Evolutionary conservation across 2,329 filamentous ascomycete genomes (phyloP).

Genomic region (Fusarium dimerum): DNA sequence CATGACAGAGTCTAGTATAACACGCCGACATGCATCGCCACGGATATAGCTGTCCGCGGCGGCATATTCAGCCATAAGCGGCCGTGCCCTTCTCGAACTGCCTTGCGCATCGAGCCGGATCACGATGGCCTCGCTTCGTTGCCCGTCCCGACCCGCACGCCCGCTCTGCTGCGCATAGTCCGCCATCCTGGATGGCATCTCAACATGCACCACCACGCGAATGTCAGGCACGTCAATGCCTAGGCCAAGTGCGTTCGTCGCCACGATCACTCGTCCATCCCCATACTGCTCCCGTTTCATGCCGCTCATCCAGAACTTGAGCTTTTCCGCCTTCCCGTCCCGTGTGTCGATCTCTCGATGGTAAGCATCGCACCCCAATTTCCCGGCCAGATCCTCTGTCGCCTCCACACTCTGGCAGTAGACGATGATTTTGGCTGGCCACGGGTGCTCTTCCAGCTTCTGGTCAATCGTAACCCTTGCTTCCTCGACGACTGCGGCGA

Average conservation of each 20-base stretch:
- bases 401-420: constrained; percentile 1
- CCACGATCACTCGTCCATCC: constrained; percentile 4
- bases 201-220: constrained; percentile 5
- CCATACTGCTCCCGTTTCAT: neutral
- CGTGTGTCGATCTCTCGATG: neutral
- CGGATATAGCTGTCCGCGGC: neutral
- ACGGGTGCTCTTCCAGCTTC: constrained; percentile 5
- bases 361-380: constrained; percentile 1
- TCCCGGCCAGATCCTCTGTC: neutral
- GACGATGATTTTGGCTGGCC: constrained; percentile 3
- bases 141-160: constrained; percentile 7
- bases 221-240: constrained; percentile 6
- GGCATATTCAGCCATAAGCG: neutral
- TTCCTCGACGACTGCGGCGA: neutral
- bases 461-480: neutral
- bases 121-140: constrained; percentile 4
- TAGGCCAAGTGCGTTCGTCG: neutral
- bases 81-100: neutral
- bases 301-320: constrained; percentile 1
- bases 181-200: constrained; percentile 5
- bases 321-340: neutral
- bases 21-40: neutral
- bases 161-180: constrained; percentile 12
- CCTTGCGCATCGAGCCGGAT: neutral
- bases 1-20: constrained; percentile 5